Evolutionary conservation across 2,329 filamentous ascomycete genomes (phyloP), one percentile per base, ranked within the genome.

Genomic region (Exophiala lecanii-corni): DNA sequence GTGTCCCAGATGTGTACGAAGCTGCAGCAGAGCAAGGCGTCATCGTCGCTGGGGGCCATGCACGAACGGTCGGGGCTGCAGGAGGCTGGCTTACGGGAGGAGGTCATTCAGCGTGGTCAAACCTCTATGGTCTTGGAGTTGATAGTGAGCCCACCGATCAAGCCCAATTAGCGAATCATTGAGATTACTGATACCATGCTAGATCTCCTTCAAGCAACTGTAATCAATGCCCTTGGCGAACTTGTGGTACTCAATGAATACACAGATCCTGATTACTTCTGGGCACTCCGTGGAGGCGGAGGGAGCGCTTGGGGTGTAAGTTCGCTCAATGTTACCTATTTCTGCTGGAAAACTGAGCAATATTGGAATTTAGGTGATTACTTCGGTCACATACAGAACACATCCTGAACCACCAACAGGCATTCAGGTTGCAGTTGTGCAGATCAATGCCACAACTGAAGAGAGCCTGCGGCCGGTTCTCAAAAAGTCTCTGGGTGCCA

Each of bases 21-120:
- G 55, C 49, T 21, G 57, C 57, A 13, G 42, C 50, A 9, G 43
- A 45, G 33, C 41, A 55, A 37, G 45, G 45, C 15, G 50, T 55
- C n/a, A 55, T 55, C 37, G 54, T 60, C 12, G 51, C 52, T 23
- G 57, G 56, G 2, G 57, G 57, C 19, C 45, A 46, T 18, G 55
- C 55, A 12, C 43, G 49, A 26, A 60, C 57, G 13, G 57, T 59
- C 6, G 57, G 57, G 4, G 52, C 52, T 10, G 57, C 57, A 19
- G 57, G 57, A 15, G 57, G 57, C 9, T 60, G 57, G 49, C 38
- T 59, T 10, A 58, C 56, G 12, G 57, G 56, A 5, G 57, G 57
- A 13, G 57, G 57, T 10, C 56, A 57, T 41, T 55, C 55, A n/a
- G 41, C 56, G 5, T 58, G 53, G 42, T 50, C 57, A 2, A 48